These are phyloP conservation scores for Musa itinerans DNA, from an alignment of 176 grass and related monocot genomes.

Conservation along the genomic window DNA sequence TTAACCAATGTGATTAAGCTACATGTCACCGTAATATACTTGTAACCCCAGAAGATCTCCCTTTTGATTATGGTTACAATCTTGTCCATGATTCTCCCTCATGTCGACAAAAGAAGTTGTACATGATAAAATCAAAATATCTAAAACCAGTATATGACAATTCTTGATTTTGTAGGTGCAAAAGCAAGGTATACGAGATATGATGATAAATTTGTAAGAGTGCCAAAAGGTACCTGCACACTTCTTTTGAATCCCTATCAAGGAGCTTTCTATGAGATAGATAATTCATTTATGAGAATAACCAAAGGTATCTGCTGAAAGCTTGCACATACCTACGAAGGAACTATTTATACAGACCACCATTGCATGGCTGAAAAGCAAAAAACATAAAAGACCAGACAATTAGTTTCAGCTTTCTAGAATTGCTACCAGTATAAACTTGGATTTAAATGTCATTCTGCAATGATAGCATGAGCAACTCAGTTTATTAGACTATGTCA, in stretches of 20 bases:
- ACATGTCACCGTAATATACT: constrained; percentile 25
- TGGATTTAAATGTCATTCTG: not conserved
- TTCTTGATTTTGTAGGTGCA: too few species aligned
- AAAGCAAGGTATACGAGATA: too few species aligned
- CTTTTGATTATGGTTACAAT: constrained; percentile 82
- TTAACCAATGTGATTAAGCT: not conserved
- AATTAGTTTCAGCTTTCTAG: not conserved
- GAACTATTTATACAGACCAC: constrained; percentile 88
- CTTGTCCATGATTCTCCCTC: constrained; percentile 89
- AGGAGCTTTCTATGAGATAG: too few species aligned
- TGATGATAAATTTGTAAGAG: too few species aligned
- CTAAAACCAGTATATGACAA: not conserved
- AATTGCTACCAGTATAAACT: not conserved
- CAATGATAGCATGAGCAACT: not conserved
- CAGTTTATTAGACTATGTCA: too few species aligned
- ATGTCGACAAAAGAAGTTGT: constrained; percentile 23
- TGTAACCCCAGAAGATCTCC: constrained; percentile 85
- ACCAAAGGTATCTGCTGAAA: constrained; percentile 44
- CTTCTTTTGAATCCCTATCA: too few species aligned
- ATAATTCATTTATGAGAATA: not conserved
- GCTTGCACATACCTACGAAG: constrained; percentile 76
- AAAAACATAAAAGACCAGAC: not conserved
- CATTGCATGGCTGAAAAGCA: constrained; percentile 71
- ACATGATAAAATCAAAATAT: not conserved
- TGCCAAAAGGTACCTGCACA: too few species aligned